Evolutionary conservation across 257 asterid genomes (phyloP), one percentile per base, ranked within the genome.

Genomic region (Jaltomata sinuosa): DNA sequence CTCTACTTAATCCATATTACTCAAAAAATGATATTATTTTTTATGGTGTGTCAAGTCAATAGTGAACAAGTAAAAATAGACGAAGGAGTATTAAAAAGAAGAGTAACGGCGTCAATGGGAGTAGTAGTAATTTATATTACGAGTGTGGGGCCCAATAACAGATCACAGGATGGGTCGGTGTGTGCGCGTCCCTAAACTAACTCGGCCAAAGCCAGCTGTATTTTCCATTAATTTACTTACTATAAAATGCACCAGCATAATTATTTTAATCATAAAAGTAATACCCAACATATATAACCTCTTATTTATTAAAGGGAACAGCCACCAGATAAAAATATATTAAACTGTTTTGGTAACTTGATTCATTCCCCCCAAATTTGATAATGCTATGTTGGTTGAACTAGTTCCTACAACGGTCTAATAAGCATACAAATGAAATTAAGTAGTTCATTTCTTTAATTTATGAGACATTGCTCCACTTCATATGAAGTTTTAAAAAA

Each of bases 81-180:
- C n/a, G n/a, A n/a, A n/a, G n/a, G n/a, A n/a, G n/a, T n/a, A n/a
- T n/a, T n/a, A n/a, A n/a, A 10, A n/a, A 18, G 34, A 11, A 25
- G 32, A 59, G 18, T 59, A 85, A 86, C 83, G 78, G 84, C 68
- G 88, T 78, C 31, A 65, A 29, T 19, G 19, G 4, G 18, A 34
- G 52, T 36, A 38, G 34, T 21, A 40, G 21, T 15, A 67, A 19
- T 32, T 7, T 36, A 76, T 76, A 27, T 27, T 27, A 27, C n/a
- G 27, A 32, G 18, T 52, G 87, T 80, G 85, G 89, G 87, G 15
- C 82, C 85, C 36, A 0, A 8, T 22, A 38, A 84, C 87, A 87
- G 85, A 50, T 84, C 87, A 87, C 47, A 31, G 55, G 42, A 62
- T 55, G 27, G 64, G 85, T 77, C 83, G 86, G 85, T 80, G 85